Base-by-base conservation (phyloP, 345 rosid genomes). In the Schrenkiella parvula region DNA sequence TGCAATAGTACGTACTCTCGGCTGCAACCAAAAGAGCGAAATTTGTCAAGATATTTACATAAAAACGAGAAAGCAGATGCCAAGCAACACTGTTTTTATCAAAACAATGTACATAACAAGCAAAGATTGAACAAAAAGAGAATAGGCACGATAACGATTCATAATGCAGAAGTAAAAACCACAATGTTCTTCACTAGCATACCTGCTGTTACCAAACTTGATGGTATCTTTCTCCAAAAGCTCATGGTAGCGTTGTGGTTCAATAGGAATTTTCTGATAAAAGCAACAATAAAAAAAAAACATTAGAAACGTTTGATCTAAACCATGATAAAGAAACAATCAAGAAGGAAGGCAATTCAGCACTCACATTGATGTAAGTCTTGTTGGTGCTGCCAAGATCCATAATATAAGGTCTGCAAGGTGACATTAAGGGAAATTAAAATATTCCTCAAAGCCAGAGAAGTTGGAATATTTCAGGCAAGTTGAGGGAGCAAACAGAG, bases 381-480 rank as follows among this genome's bases (percentile, higher is more conserved):
- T 90, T 92, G 39, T 95, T 95, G 21, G 98, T 95, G 80, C 99
- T 95, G 70, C 98, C 99, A 56, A 92, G 99, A 79, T 92, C 99
- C 96, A 95, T 89, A 35, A 95, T 5, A 78, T 95, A 92, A 64
- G 99, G 99, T 86, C 97, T 92, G 72, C 56, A 72, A 6, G 9
- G 61, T 23, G 63, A 77, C 34, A 68, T 29, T 42, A 50, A 72
- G 56, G 44, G 39, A 48, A 62, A 70, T 41, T 59, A 63, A 54
- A 55, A 38, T 51, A 29, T 34, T 58, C 37, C 18, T 19, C 19
- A 57, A 15, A 28, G 55, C 60, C 13, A 47, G 25, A 64, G 8
- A 53, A 25, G 37, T 28, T 34, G 35, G 26, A 44, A 35, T 8
- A 4, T 31, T 19, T 67, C 10, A 5, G 39, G 47, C 13, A 42